phyloP scores from a whole-genome alignment of 2,329 filamentous ascomycete genomes.

The Thielaviopsis populi region DNA sequence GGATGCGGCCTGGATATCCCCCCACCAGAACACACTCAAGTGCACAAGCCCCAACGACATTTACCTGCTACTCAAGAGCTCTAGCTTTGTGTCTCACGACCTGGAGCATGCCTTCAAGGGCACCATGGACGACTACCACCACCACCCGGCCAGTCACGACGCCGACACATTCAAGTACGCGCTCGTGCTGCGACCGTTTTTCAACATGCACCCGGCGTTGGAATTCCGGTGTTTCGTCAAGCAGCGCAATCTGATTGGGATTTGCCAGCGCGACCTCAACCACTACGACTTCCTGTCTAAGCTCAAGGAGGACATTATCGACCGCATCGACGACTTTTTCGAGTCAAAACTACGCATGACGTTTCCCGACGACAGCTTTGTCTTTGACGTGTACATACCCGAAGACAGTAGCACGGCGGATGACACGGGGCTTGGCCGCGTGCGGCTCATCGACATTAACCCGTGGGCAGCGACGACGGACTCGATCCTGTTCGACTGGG shows the following conservation, averaged over 20 bases:
- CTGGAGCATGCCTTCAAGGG: conserved; percentile 86
- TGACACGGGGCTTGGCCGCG: conserved; percentile 44
- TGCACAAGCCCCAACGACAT: conserved; percentile 81
- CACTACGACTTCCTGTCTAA: conserved; percentile 65
- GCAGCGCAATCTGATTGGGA: conserved; percentile 59
- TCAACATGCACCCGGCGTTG: conserved; percentile 74
- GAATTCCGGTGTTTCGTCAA: conserved; percentile 96
- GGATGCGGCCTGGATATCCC: conserved; percentile 85
- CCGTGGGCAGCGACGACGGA: conserved; percentile 87
- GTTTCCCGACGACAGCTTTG: conserved; percentile 72
- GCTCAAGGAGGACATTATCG: conserved; percentile 49
- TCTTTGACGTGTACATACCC: conserved; percentile 87
- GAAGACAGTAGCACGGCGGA: conserved; percentile 39
- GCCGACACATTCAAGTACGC: conserved; percentile 49
- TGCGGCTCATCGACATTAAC: conserved; percentile 87
- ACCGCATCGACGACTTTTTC: conserved; percentile 65
- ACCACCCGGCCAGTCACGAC: conserved; percentile 30
- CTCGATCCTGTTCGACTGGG: conserved; percentile 76
- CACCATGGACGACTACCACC: conserved; percentile 27
- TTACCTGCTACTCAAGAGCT: conserved; percentile 86
- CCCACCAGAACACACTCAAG: conserved; percentile 74
- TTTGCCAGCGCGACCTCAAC: conserved; percentile 81
- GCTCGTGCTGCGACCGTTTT: conserved; percentile 75
- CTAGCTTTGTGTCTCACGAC: conserved; percentile 88
- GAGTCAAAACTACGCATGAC: conserved; percentile 54